phyloP scores from a whole-genome alignment of 2,329 filamentous ascomycete species.

The Apiospora aurea region DNA sequence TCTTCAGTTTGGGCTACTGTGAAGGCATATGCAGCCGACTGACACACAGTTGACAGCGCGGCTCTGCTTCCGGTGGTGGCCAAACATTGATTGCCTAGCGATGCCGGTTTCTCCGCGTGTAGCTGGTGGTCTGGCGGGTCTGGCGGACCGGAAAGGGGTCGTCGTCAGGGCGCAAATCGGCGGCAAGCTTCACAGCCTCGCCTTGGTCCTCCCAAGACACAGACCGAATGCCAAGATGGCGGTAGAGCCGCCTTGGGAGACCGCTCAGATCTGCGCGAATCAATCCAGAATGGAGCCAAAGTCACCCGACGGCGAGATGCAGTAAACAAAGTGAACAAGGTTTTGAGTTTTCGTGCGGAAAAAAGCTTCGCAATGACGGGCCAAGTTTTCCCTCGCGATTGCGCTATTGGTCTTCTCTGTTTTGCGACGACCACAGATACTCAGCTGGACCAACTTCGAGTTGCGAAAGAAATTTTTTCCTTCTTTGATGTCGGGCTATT shows the following conservation, averaged over 20 bases:
- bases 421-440: neutral
- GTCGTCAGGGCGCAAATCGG: neutral
- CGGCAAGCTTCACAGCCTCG: neutral
- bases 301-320: neutral
- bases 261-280: slow-evolving; percentile 3
- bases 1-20: neutral
- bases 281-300: neutral
- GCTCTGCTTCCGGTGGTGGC: neutral
- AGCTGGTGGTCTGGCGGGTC: neutral
- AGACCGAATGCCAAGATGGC: neutral
- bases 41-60: neutral
- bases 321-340: neutral
- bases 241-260: neutral
- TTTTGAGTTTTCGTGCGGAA: neutral
- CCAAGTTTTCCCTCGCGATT: neutral
- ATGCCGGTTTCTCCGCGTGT: neutral
- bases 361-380: slow-evolving; percentile 13
- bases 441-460: neutral
- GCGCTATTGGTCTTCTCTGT: neutral
- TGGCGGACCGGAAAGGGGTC: neutral
- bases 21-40: neutral
- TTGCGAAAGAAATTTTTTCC: neutral
- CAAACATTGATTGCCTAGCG: neutral
- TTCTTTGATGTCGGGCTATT: too few relatives aligned
- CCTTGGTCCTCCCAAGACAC: neutral